Base-by-base conservation (phyloP, 2,329 filamentous ascomycete genomes). In the Botryotinia narcissicola region DNA sequence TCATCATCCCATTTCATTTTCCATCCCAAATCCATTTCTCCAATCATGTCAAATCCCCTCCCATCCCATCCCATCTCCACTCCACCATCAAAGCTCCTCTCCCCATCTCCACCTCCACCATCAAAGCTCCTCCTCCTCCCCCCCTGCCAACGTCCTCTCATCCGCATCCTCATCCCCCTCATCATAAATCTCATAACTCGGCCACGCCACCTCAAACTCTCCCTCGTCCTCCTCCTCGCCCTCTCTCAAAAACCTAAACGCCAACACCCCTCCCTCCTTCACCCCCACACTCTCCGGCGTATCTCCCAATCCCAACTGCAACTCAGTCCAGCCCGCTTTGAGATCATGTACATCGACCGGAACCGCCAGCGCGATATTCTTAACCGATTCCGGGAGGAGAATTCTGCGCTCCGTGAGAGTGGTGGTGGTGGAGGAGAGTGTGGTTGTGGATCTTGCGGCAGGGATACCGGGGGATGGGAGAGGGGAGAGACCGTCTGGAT, bases 401-500 rank as follows among this genome's bases (percentile, higher is more conserved):
- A 25, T 67, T 82, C 69, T 83, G 80, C 20, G 79, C 25, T 63
- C 22, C 14, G 48, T n/a, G 18, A 29, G 59, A 66, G 35, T 40
- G 42, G 51, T 40, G 22, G 68, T 83, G 80, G 22, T 79, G 82
- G 72, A 48, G 12, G 37, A n/a, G 35, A 48, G 54, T 9, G 48
- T 66, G 9, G 59, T 51, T 4, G 25, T 40, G 18, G 51, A 14
- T 48, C 67, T 83, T 80, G 16, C 79, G 82, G 73, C 40, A 8
- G 73, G 29, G 22, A n/a, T 51, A 3, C 48, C 25, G 5, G 51
- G 10, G 25, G 82, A 63, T 2, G 54, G n/a, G 4, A 42, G 42
- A 20, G 44, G 32, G 4, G 48, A 60, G 8, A 91, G 83, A 18
- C 89, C 89, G 0, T 82, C 73, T 0, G 88, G 86, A 74, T 89